Conservation (phyloP, 1,284 basidiomycete genomes). For the Cerrena zonata region DNA sequence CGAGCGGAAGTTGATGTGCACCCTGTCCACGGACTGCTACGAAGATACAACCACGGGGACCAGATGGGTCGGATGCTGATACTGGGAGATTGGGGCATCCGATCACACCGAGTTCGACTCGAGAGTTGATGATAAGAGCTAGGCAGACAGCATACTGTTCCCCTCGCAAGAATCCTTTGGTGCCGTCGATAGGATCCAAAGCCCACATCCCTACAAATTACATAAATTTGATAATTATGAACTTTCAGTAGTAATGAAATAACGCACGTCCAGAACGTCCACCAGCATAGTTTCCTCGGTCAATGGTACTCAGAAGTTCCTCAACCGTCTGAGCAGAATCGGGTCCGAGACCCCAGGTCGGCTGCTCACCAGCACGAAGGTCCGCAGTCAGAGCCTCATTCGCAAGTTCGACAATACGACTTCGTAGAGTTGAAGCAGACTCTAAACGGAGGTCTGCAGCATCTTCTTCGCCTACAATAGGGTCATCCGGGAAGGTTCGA, state of each 20-base stretch:
- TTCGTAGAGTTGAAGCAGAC: slow-evolving; percentile 47
- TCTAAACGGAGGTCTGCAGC: slow-evolving; percentile 69
- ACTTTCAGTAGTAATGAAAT: background rate
- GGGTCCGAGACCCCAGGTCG: slow-evolving; percentile 64
- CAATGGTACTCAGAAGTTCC: slow-evolving; percentile 79
- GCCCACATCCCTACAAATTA: slow-evolving; percentile 74
- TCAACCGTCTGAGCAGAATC: slow-evolving; percentile 42
- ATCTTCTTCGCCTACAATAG: slow-evolving; percentile 95
- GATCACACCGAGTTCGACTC: slow-evolving; percentile 85
- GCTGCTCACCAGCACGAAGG: slow-evolving; percentile 44
- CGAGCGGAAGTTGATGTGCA: slow-evolving; percentile 58
- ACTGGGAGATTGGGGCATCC: slow-evolving; percentile 92
- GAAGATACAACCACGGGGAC: slow-evolving; percentile 75
- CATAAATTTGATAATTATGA: background rate
- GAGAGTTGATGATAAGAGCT: slow-evolving; percentile 79
- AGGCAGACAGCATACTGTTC: slow-evolving; percentile 97
- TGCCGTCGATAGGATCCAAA: slow-evolving; percentile 88
- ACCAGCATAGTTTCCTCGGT: slow-evolving; percentile 78
- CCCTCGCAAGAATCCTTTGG: slow-evolving; percentile 91
- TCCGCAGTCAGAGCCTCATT: slow-evolving; percentile 71
- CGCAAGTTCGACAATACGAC: slow-evolving; percentile 77
- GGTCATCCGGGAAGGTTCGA: slow-evolving; percentile 77
- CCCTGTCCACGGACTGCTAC: slow-evolving; percentile 80
- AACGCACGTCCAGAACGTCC: slow-evolving; percentile 74
- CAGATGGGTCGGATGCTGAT: slow-evolving; percentile 50